Conservation (phyloP, 768 basidiomycete species). For the Lyophyllum shimeji region DNA sequence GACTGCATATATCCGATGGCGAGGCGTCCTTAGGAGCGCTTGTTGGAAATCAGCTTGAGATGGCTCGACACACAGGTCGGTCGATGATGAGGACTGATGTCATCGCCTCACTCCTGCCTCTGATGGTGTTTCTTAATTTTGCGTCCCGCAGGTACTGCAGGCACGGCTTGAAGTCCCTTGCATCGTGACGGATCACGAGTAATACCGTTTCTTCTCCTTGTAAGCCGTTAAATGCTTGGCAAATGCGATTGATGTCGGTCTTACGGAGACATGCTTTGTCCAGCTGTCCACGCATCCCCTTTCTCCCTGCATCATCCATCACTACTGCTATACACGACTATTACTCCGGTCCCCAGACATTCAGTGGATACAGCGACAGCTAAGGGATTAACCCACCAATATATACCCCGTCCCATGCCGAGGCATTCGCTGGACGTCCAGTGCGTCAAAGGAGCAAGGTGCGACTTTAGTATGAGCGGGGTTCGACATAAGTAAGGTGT, state of each 20-base stretch:
- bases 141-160: background rate
- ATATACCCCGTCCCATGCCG: background rate
- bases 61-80: background rate
- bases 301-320: background rate
- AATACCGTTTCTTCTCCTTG: background rate
- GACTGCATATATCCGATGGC: constrained; percentile 4
- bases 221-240: background rate
- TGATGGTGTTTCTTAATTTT: background rate
- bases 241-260: background rate
- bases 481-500: background rate
- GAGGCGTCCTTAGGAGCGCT: background rate
- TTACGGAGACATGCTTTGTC: background rate
- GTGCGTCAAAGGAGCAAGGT: too few relatives aligned
- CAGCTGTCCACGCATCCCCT: background rate
- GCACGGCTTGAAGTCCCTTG: background rate
- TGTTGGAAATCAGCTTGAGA: background rate
- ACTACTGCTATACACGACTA: background rate
- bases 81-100: background rate
- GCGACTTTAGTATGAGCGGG: background rate
- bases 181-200: background rate
- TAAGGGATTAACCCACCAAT: background rate
- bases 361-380: background rate
- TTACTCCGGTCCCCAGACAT: background rate
- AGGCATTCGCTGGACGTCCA: too few relatives aligned
- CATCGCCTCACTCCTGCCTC: background rate